Percentiles rank a stretch among this genome's conserved stretches.
phyloP scores from a whole-genome alignment of 345 rosid genomes.

The Brassica incana region DNA sequence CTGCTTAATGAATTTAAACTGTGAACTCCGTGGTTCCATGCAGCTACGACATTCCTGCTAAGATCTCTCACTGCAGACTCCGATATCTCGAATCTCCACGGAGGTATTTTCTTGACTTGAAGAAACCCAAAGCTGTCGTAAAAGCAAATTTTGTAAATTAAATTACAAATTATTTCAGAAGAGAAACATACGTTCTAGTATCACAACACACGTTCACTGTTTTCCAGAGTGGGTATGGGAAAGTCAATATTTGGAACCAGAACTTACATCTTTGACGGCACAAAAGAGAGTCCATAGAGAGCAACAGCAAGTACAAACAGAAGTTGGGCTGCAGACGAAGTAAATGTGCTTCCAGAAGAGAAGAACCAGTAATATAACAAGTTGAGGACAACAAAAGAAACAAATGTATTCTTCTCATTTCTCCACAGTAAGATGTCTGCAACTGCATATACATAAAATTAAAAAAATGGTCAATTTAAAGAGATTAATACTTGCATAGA shows the following conservation, averaged over 20 bases:
- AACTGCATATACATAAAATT: constrained; percentile 54
- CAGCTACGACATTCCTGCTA: constrained; percentile 41
- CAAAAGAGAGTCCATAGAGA: constrained; percentile 56
- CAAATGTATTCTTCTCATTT: constrained; percentile 79
- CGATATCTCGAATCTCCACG: constrained; percentile 58
- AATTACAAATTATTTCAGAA: constrained; percentile 2
- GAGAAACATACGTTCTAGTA: background rate
- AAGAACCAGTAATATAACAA: constrained; percentile 74
- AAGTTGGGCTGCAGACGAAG: constrained; percentile 70
- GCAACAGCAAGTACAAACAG: constrained; percentile 49
- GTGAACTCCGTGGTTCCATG: constrained; percentile 58
- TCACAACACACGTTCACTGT: background rate
- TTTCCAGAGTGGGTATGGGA: background rate
- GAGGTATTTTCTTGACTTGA: constrained; percentile 47
- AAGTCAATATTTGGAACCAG: background rate
- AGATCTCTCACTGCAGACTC: constrained; percentile 51
- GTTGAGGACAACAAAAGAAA: constrained; percentile 54
- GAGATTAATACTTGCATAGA: background rate
- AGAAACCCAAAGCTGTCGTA: constrained; percentile 58
- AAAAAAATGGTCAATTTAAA: background rate
- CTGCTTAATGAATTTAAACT: constrained; percentile 46
- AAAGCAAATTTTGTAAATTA: constrained; percentile 16
- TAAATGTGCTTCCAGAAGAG: constrained; percentile 68
- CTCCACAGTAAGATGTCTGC: constrained; percentile 90
- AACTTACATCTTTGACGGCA: constrained; percentile 69